phyloP scores from a whole-genome alignment of 352 stramenopile genomes.

The Pythium sukuiense region DNA sequence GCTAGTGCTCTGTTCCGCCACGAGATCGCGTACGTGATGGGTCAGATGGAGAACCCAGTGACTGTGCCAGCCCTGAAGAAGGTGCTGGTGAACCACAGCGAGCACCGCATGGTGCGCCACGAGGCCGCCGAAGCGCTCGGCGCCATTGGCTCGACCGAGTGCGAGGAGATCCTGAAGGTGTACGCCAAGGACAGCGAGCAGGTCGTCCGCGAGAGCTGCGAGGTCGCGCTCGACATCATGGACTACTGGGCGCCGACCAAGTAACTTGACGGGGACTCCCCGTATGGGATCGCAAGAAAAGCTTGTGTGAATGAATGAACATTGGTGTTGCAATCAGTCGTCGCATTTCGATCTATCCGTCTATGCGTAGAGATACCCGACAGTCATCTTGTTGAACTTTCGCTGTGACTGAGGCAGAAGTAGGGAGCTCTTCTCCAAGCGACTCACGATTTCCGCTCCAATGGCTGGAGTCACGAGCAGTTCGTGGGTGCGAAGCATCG shows the following conservation, averaged over 20 bases:
- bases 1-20: conserved; percentile 87
- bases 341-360: not conserved
- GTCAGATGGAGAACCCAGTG: conserved; percentile 91
- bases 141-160: conserved; percentile 93
- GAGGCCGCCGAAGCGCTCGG: conserved; percentile 97
- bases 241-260: conserved; percentile 93
- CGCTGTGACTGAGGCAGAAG: conserved; percentile 52
- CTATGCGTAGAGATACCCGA: conserved; percentile 64
- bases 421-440: conserved; percentile 45
- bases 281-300: not conserved
- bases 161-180: conserved; percentile 86
- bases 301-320: conserved; percentile 5
- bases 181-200: conserved; percentile 74
- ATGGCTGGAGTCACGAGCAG: conserved; percentile 37
- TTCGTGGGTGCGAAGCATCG: conserved; percentile 32
- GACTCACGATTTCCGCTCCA: conserved; percentile 32
- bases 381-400: conserved; percentile 52
- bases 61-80: conserved; percentile 87
- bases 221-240: conserved; percentile 96
- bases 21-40: conserved; percentile 94
- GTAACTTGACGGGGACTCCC: not conserved
- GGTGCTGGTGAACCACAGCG: conserved; percentile 83
- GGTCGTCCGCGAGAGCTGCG: conserved; percentile 94
- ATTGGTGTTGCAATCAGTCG: not conserved
- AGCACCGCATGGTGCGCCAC: conserved; percentile 98